Evolutionary conservation across 768 basidiomycete species (phyloP), one percentile per base, ranked within the genome.

Genomic region (Collybiopsis confluens): DNA sequence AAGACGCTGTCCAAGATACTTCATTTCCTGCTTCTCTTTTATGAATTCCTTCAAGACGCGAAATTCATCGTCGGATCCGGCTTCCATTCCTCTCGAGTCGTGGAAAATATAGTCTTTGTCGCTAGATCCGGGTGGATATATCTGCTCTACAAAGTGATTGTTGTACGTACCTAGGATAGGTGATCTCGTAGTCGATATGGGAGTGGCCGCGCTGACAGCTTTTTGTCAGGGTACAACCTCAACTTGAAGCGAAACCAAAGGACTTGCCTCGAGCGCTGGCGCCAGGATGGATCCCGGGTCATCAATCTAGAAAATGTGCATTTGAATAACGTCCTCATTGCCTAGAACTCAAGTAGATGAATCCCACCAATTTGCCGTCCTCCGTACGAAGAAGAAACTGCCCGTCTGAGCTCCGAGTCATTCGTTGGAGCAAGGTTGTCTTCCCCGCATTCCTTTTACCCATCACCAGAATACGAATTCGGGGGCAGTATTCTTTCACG

Each of bases 1-100:
- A 5, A 61, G 11, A 42, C 46, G 42, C 10, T 61, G 40, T n/a
- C 58, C 30, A 8, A 61, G 18, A 21, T 52, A 38, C 4, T 27
- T 18, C 7, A 37, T 43, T 23, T 37, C 24, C 1, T 45, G 36
- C 10, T 54, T 54, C 4, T 50, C 37, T 23, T 33, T 46, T 16
- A 61, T 61, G 36, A 61, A 61, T 10, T 49, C 26, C 27, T 50
- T 50, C 4, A 61, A 36, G 16, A 44, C 50, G 6, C 57, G 41
- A 7, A 57, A 16, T 45, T 61, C 60, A 8, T 51, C 27, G 9
- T 18, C 38, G 9, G 38, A 44, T 6, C 62, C 62, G 23, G 60
- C 56, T 59, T 63, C 63, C 20, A 64, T 52, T 23, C 63, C 62
- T 16, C 52, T 41, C 4, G 62, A 64, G 46, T 64, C 62, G 35